Percentiles rank a stretch among this genome's conserved stretches.
Evolutionary conservation across 495 filamentous ascomycete genomes (phyloP).

Genomic region (Penicillium argentinense): DNA sequence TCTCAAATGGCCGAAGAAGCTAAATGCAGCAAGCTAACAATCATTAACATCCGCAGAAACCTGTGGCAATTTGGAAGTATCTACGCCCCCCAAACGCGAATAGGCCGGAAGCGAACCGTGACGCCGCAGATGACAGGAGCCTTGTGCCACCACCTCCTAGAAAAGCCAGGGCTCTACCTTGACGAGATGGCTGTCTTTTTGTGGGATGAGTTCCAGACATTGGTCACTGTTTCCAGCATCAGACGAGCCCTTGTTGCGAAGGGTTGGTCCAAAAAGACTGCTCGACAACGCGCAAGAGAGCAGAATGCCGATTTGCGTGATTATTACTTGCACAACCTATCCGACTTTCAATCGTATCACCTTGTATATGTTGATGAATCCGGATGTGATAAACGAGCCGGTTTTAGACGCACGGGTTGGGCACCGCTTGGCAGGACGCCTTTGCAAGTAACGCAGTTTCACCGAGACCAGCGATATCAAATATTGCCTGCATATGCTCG

Average conservation of each 20-base stretch:
- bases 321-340: not conserved
- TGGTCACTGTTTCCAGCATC: slow-evolving; percentile 2
- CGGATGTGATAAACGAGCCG: slow-evolving; percentile 9
- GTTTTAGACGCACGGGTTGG: slow-evolving; percentile 31
- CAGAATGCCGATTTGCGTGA: not conserved
- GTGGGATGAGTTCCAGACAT: not conserved
- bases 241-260: slow-evolving; percentile 1
- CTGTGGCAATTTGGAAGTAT: slow-evolving; percentile 3
- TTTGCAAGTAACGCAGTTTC: slow-evolving; percentile 31
- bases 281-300: not conserved
- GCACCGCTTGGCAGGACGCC: slow-evolving; percentile 30
- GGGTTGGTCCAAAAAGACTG: not conserved
- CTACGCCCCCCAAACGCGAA: not conserved
- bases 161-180: no score
- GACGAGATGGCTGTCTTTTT: no score
- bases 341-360: slow-evolving; percentile 3
- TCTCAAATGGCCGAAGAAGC: slow-evolving; percentile 13
- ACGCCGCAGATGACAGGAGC: not conserved
- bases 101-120: not conserved
- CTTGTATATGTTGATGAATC: no score
- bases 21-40: slow-evolving; percentile 8
- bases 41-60: slow-evolving; percentile 10
- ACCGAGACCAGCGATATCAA: slow-evolving; percentile 31
- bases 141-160: not conserved
- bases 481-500: slow-evolving; percentile 39